A percentile compares a stretch with the other conserved stretches of the same genome.
Conservation (phyloP, 345 rosid genomes). For the Theobroma cacao region DNA sequence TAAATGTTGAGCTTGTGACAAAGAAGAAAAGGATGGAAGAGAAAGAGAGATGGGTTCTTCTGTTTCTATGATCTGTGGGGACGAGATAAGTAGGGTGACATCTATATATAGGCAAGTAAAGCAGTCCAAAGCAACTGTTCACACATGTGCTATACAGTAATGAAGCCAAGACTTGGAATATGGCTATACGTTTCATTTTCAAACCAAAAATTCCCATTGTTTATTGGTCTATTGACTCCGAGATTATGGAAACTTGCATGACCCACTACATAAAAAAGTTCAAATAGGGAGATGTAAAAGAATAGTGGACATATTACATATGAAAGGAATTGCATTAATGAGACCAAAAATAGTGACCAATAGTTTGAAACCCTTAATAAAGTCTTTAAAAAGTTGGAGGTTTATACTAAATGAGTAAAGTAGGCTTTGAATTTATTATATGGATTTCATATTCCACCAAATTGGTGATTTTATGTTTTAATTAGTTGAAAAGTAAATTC, state of each 20-base stretch:
- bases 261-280: too few species aligned
- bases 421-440: background rate
- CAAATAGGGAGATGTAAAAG: too few species aligned
- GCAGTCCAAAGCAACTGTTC: constrained; percentile 19
- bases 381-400: background rate
- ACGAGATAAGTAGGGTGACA: constrained; percentile 5
- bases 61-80: background rate
- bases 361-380: background rate
- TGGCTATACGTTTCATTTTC: constrained; percentile 29
- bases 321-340: background rate
- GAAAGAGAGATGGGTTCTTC: background rate
- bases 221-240: too few species aligned
- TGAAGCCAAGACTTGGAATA: constrained; percentile 24
- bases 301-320: too few species aligned
- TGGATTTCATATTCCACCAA: background rate
- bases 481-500: background rate
- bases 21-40: background rate
- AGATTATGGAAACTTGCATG: too few species aligned
- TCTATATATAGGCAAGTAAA: constrained; percentile 42
- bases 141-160: constrained; percentile 34
- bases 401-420: too few species aligned
- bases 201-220: background rate
- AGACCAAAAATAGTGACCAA: background rate
- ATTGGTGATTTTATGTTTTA: background rate
- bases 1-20: background rate